Percentiles rank a stretch among this genome's conserved stretches.
Evolutionary conservation across 345 rosid genomes (phyloP).

Genomic region (Linum trigynum): DNA sequence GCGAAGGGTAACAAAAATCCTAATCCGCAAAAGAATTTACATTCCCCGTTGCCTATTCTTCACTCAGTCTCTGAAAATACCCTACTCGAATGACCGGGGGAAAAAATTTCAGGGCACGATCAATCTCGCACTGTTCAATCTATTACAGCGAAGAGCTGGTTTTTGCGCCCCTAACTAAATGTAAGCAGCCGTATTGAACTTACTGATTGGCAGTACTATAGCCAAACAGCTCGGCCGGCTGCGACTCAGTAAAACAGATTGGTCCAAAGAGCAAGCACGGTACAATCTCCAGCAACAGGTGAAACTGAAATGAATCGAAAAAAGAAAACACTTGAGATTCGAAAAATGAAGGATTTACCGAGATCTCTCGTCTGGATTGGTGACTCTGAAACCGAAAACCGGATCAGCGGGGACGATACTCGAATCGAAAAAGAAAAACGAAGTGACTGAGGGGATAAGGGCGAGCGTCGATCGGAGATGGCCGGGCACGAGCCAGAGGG

Average conservation of each 20-base stretch:
- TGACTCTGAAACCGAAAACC: too few species aligned
- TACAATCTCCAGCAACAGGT: too few species aligned
- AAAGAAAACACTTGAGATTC: too few species aligned
- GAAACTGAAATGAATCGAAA: too few species aligned
- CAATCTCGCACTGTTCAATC: slow-evolving; percentile 57
- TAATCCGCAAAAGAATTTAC: background rate
- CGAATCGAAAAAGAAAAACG: too few species aligned
- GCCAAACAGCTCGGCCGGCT: slow-evolving; percentile 85
- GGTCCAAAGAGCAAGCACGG: too few species aligned
- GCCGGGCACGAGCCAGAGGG: too few species aligned
- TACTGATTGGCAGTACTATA: slow-evolving; percentile 60
- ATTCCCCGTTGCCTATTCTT: background rate
- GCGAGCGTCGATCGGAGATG: too few species aligned
- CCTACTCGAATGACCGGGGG: background rate
- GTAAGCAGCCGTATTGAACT: slow-evolving; percentile 65
- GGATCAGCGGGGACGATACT: too few species aligned
- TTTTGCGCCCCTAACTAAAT: slow-evolving; percentile 34
- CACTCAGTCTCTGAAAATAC: background rate
- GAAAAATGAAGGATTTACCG: too few species aligned
- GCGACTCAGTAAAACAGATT: background rate
- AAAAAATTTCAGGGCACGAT: slow-evolving; percentile 22
- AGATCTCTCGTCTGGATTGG: too few species aligned
- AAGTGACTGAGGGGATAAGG: too few species aligned
- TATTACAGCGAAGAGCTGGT: slow-evolving; percentile 65
- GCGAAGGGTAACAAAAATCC: background rate